phyloP scores from a whole-genome alignment of 2,329 filamentous ascomycete genomes.

The Alternaria angustiovoidea region DNA sequence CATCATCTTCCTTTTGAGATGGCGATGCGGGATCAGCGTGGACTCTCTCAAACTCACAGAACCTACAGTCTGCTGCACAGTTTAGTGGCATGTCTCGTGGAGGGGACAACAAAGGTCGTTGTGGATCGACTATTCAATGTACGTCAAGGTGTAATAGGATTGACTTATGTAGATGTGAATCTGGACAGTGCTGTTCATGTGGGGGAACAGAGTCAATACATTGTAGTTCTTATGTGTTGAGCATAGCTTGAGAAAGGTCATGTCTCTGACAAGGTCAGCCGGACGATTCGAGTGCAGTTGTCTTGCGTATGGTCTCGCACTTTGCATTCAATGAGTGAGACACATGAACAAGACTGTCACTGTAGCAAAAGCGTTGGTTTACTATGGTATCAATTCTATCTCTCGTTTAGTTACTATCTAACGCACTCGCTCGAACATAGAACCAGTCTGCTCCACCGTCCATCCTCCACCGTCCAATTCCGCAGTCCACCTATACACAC shows the following conservation, averaged over 20 bases:
- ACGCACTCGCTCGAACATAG: constrained; percentile 2
- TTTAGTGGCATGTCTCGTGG: background rate
- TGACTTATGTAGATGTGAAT: background rate
- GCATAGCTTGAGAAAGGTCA: background rate
- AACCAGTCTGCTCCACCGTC: background rate
- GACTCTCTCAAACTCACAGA: background rate
- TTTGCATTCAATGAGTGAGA: background rate
- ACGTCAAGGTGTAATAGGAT: background rate
- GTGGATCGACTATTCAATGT: background rate
- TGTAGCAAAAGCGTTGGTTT: background rate
- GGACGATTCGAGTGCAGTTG: background rate
- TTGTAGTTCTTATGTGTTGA: background rate
- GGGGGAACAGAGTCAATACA: background rate
- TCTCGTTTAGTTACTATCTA: constrained; percentile 2
- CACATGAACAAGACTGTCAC: background rate
- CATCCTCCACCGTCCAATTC: background rate
- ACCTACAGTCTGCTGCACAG: background rate
- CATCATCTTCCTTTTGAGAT: background rate
- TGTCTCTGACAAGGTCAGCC: background rate
- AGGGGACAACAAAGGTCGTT: background rate
- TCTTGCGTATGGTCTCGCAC: background rate
- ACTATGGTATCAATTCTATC: constrained; percentile 6
- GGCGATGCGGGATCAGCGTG: background rate
- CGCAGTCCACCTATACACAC: background rate
- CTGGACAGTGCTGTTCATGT: background rate